Evolutionary conservation across 2,329 filamentous ascomycete species (phyloP), one percentile per base, ranked within the genome.

Genomic region (Sporothrix luriei): DNA sequence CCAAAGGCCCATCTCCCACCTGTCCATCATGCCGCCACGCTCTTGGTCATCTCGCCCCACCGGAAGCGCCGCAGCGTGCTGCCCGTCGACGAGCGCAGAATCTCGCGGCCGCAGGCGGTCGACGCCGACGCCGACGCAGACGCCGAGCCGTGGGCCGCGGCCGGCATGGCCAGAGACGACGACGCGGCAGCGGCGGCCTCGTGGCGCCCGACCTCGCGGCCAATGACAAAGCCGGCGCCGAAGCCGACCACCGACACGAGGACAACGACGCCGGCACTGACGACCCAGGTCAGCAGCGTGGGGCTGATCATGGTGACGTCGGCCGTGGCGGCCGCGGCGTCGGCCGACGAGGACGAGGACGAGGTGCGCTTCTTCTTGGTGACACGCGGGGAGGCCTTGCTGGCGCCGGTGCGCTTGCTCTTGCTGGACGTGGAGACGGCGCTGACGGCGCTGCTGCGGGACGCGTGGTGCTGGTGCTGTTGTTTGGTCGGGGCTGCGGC

Each of bases 231-330:
- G 13, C 89, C 88, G 10, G 88, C 88, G 2, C 88, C 87, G 73
- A 91, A 91, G 2, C 88, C 88, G 46, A 91, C 88, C 1, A 90
- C 88, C 9, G 86, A 88, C 3, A 91, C 85, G 13, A 91, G 81
- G 10, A 91, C 87, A 1, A 91, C 86, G 0, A 90, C 88, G 21
- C 89, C 88, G 9, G 88, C 88, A 69, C 86, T 87, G 68, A 90
- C 83, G 6, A 88, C 86, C 86, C 88, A 90, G 0, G 88, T 87
- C 65, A 90, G 77, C 9, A 89, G 78, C 1, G 87, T 89, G 46
- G 87, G 87, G 66, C 84, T 87, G 67, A 89, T 82, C 48, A 84
- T 75, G 9, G 78, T 74, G 10, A 77, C 74, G 2, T 46, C 48
- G 2, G 75, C 74, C 80, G 1, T 75, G 74, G 1, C 13, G 40